Evolutionary conservation across 202 grass and related monocot genomes (phyloP).

Genomic region (Zizania palustris): DNA sequence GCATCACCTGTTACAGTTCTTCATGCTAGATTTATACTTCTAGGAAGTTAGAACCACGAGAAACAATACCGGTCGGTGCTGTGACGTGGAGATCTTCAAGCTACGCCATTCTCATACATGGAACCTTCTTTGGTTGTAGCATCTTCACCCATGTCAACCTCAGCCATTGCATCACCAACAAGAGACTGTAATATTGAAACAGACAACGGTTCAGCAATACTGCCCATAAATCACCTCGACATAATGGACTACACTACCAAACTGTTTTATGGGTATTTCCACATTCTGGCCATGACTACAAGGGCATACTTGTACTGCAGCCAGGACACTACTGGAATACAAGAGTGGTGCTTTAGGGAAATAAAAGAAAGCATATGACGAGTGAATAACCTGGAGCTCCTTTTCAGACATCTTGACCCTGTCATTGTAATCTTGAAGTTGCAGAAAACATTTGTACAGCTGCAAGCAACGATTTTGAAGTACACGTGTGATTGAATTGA

Average conservation of each 20-base stretch:
- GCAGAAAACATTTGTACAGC: slow-evolving; percentile 71
- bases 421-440: slow-evolving; percentile 69
- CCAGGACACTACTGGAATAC: background rate
- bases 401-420: slow-evolving; percentile 68
- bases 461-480: slow-evolving; percentile 38
- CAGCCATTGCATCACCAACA: slow-evolving; percentile 54
- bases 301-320: background rate
- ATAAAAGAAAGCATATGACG: background rate
- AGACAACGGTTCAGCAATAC: background rate
- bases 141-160: slow-evolving; percentile 66
- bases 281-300: background rate
- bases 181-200: slow-evolving; percentile 48
- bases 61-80: background rate
- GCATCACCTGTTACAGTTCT: background rate
- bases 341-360: background rate
- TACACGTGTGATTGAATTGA: slow-evolving; percentile 1
- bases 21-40: slow-evolving; percentile 29
- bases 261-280: background rate
- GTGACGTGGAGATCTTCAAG: slow-evolving; percentile 31
- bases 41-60: slow-evolving; percentile 2
- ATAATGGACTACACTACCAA: background rate
- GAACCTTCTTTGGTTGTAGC: slow-evolving; percentile 61
- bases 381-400: slow-evolving; percentile 59
- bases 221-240: background rate
- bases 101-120: slow-evolving; percentile 60